Evolutionary conservation across 2,329 filamentous ascomycete species (phyloP).

Genomic region (Drechslerella stenobrocha): DNA sequence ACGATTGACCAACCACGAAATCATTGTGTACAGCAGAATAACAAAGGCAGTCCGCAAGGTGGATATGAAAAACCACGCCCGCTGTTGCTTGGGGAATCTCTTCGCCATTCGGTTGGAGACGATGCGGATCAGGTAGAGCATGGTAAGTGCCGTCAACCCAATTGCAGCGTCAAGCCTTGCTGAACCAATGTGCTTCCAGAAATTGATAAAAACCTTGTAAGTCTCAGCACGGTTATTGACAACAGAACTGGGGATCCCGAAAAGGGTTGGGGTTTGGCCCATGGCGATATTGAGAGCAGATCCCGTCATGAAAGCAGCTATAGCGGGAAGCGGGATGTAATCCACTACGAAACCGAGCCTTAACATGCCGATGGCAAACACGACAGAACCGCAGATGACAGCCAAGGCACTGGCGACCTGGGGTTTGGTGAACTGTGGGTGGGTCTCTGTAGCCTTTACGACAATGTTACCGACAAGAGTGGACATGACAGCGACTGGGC

Average conservation of each 20-base stretch:
- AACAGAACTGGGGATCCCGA: slow-evolving; percentile 69
- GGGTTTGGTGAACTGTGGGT: slow-evolving; percentile 65
- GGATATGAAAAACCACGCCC: slow-evolving; percentile 83
- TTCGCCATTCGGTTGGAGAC: slow-evolving; percentile 68
- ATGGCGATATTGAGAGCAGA: slow-evolving; percentile 85
- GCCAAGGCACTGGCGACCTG: slow-evolving; percentile 77
- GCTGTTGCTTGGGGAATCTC: slow-evolving; percentile 69
- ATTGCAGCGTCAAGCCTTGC: slow-evolving; percentile 79
- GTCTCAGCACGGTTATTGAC: slow-evolving; percentile 77
- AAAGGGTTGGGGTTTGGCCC: slow-evolving; percentile 78
- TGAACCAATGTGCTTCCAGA: slow-evolving; percentile 69
- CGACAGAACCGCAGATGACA: slow-evolving; percentile 74
- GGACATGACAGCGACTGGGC: slow-evolving; percentile 93
- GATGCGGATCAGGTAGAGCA: slow-evolving; percentile 75
- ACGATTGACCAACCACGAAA: slow-evolving; percentile 82
- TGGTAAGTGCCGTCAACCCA: slow-evolving; percentile 76
- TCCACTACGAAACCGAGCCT: slow-evolving; percentile 89
- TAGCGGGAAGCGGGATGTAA: slow-evolving; percentile 83
- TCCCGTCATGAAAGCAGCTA: slow-evolving; percentile 95
- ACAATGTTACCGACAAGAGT: slow-evolving; percentile 85
- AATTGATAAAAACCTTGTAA: slow-evolving; percentile 81
- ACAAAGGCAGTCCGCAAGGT: slow-evolving; percentile 89
- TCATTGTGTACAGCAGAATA: slow-evolving; percentile 86
- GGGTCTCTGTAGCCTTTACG: slow-evolving; percentile 60
- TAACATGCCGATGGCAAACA: slow-evolving; percentile 75